These are phyloP conservation scores for Pyrenopolyporus hunteri DNA, from an alignment of 495 filamentous ascomycete species.

Conservation along the genomic window DNA sequence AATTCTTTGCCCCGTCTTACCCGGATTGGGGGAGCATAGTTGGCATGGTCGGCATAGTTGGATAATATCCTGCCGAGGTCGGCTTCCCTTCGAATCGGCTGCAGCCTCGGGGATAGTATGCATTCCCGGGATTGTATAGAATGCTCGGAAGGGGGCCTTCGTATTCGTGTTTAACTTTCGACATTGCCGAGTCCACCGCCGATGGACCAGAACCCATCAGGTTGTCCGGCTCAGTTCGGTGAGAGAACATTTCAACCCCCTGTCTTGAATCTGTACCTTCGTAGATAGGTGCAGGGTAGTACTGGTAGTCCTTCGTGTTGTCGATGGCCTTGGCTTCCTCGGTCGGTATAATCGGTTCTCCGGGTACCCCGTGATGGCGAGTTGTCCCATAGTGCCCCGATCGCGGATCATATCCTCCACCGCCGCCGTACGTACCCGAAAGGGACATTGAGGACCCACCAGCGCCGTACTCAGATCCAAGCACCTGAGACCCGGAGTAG, in stretches of 20 bases:
- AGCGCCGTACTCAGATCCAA: conserved; percentile 46
- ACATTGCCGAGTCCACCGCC: conserved; percentile 15
- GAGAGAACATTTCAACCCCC: conserved; percentile 52
- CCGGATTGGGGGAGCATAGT: conserved; percentile 44
- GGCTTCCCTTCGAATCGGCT: conserved; percentile 54
- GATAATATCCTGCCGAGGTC: conserved; percentile 53
- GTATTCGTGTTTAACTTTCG: conserved; percentile 54
- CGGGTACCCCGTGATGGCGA: conserved; percentile 52
- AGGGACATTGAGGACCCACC: conserved; percentile 45
- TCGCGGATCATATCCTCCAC: conserved; percentile 47
- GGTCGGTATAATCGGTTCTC: conserved; percentile 52
- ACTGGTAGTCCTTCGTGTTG: conserved; percentile 52
- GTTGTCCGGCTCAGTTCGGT: conserved; percentile 47
- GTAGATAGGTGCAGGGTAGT: conserved; percentile 54
- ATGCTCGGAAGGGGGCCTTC: conserved; percentile 51
- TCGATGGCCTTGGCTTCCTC: conserved; percentile 55
- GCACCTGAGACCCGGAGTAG: conserved; percentile 46
- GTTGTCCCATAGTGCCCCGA: conserved; percentile 46
- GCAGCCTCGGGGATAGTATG: conserved; percentile 47
- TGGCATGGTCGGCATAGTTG: conserved; percentile 49
- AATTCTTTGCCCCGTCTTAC: too few relatives aligned
- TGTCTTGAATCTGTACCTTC: conserved; percentile 48
- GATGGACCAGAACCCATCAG: conserved; percentile 33
- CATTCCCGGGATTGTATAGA: conserved; percentile 42
- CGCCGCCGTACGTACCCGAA: conserved; percentile 33